These are phyloP conservation scores for Sporothrix phasma DNA, from an alignment of 2,329 filamentous ascomycete genomes.

Conservation along the genomic window DNA sequence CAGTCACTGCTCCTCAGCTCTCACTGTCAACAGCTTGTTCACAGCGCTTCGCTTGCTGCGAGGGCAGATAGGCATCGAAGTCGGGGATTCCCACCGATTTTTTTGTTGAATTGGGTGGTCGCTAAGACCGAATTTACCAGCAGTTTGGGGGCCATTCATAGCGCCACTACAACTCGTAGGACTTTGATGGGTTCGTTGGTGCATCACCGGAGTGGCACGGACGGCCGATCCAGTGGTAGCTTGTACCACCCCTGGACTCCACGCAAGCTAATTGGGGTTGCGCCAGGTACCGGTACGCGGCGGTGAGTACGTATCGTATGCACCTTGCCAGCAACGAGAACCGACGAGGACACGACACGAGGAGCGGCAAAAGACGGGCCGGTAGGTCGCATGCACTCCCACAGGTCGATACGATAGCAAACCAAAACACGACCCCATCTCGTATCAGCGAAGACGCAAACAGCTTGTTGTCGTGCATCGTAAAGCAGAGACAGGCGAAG, in stretches of 20 bases:
- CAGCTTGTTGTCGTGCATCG: background rate
- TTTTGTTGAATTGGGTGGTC: slow-evolving; percentile 14
- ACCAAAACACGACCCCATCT: background rate
- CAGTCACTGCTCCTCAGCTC: too few species aligned
- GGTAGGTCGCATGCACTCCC: background rate
- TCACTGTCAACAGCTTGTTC: too few species aligned
- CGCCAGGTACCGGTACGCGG: slow-evolving; percentile 7
- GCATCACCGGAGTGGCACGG: background rate
- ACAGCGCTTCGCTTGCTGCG: background rate
- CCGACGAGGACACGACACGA: background rate
- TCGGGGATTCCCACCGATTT: slow-evolving; percentile 14
- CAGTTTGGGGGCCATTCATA: background rate
- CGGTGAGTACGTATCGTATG: background rate
- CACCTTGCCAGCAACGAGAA: background rate
- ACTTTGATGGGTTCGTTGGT: background rate
- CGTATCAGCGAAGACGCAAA: background rate
- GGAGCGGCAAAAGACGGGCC: background rate
- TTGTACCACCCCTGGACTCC: slow-evolving; percentile 1
- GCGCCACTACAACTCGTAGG: background rate
- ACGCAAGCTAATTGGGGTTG: background rate
- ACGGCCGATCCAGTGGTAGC: slow-evolving; percentile 3
- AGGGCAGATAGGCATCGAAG: background rate
- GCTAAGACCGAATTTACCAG: background rate
- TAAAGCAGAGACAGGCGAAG: background rate
- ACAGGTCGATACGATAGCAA: background rate